Evolutionary conservation across 2,329 filamentous ascomycete genomes (phyloP).

Genomic region (Diplodia intermedia): DNA sequence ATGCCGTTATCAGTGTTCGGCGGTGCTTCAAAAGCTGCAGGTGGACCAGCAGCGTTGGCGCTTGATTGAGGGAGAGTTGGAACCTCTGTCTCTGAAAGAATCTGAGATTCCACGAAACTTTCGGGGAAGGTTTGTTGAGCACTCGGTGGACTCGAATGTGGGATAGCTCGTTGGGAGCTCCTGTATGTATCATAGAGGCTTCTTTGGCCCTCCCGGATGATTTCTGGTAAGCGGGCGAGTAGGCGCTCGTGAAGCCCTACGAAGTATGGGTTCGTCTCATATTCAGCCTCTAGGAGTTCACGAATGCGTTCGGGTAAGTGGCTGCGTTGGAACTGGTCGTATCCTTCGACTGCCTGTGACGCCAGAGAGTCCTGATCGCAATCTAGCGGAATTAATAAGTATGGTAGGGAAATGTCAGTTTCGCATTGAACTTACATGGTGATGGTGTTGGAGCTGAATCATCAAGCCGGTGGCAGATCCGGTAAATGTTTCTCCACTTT

Average conservation of each 20-base stretch:
- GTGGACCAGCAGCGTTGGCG: background rate
- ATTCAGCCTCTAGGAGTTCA: background rate
- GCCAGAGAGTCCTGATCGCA: background rate
- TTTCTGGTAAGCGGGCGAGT: background rate
- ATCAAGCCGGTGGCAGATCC: background rate
- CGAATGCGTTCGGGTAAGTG: background rate
- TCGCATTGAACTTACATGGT: background rate
- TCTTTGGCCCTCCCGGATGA: background rate
- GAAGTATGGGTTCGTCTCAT: background rate
- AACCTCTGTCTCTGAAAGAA: too few species aligned
- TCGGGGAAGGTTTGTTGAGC: too few species aligned
- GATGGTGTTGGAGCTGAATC: background rate
- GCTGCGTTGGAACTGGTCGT: background rate
- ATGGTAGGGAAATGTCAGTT: background rate
- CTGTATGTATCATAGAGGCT: too few species aligned
- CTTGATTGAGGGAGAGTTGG: too few species aligned
- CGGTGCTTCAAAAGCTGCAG: background rate
- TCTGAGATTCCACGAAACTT: too few species aligned
- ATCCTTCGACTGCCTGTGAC: background rate
- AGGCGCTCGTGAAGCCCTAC: fast-evolving
- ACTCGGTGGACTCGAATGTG: too few species aligned
- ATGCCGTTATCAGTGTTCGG: background rate
- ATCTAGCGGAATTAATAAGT: background rate
- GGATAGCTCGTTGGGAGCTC: too few species aligned
- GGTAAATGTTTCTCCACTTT: too few species aligned